Conservation (phyloP, 345 rosid species). For the Iberis pinnata region DNA sequence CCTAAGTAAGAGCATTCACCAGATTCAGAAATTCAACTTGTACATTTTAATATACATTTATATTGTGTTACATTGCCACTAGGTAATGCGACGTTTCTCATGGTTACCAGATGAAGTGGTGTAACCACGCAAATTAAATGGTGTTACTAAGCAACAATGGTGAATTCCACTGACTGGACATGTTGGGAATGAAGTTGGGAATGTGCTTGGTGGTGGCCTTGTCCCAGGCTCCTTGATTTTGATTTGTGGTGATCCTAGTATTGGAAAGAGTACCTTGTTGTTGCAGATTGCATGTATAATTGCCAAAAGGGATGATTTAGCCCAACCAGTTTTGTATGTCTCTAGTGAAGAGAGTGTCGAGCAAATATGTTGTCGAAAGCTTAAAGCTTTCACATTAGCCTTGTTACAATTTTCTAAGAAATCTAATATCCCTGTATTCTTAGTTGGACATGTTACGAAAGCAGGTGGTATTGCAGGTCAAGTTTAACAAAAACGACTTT, state of each 20-base stretch:
- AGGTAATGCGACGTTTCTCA: too few species aligned
- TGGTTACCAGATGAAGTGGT: constrained; percentile 55
- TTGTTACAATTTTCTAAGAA: constrained; percentile 83
- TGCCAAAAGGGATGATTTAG: constrained; percentile 48
- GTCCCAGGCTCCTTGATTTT: constrained; percentile 92
- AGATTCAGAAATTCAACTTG: constrained; percentile 88
- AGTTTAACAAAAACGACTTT: too few species aligned
- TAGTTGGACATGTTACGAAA: constrained; percentile 93
- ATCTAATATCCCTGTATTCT: constrained; percentile 71
- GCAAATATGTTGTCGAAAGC: constrained; percentile 89
- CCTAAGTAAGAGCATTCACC: constrained; percentile 72
- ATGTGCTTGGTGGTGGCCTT: constrained; percentile 96
- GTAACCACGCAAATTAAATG: constrained; percentile 48
- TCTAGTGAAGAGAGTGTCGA: constrained; percentile 98
- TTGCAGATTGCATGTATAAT: constrained; percentile 81
- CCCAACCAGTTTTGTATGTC: constrained; percentile 62
- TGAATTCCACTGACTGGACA: constrained; percentile 67
- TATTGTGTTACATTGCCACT: too few species aligned
- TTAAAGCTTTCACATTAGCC: constrained; percentile 83
- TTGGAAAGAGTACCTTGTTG: constrained; percentile 90
- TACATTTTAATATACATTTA: too few species aligned
- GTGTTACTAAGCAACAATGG: constrained; percentile 58
- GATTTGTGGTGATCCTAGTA: constrained; percentile 94
- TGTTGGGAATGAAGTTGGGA: constrained; percentile 76
- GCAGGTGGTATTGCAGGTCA: constrained; percentile 95